These are phyloP conservation scores for Beauveria rudraprayagi DNA, from an alignment of 2,329 filamentous ascomycete species.

Conservation along the genomic window DNA sequence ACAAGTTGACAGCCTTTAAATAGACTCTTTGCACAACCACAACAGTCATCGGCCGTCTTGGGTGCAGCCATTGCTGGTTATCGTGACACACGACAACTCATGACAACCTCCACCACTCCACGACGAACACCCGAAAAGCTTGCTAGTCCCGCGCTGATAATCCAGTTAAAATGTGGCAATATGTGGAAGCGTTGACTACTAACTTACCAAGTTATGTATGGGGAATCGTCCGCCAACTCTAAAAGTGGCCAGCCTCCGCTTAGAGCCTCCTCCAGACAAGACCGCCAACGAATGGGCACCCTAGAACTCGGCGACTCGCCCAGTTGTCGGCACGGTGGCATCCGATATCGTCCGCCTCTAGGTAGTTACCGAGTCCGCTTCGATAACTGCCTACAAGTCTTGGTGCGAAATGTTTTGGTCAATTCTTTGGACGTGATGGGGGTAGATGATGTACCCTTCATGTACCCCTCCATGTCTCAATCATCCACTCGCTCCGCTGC, in stretches of 20 bases:
- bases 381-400: neutral
- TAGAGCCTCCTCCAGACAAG: neutral
- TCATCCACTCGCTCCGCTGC: neutral
- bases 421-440: neutral
- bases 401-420: neutral
- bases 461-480: neutral
- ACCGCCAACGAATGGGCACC: slow-evolving; percentile 12
- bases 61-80: neutral
- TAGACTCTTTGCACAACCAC: neutral
- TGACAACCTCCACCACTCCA: neutral
- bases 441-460: neutral
- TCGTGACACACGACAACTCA: slow-evolving; percentile 5
- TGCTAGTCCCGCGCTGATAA: neutral
- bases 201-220: neutral
- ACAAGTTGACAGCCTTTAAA: neutral
- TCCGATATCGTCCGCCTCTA: slow-evolving; percentile 15
- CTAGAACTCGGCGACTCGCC: slow-evolving; percentile 11
- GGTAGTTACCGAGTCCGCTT: neutral
- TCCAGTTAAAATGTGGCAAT: neutral
- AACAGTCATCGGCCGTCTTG: no score
- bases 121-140: neutral
- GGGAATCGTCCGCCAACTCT: neutral
- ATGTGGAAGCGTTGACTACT: neutral
- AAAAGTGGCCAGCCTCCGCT: neutral
- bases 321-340: slow-evolving; percentile 15